A percentile compares a stretch with the other conserved stretches of the same genome.
phyloP scores from a whole-genome alignment of 768 basidiomycete genomes.

The Collybia nuda region DNA sequence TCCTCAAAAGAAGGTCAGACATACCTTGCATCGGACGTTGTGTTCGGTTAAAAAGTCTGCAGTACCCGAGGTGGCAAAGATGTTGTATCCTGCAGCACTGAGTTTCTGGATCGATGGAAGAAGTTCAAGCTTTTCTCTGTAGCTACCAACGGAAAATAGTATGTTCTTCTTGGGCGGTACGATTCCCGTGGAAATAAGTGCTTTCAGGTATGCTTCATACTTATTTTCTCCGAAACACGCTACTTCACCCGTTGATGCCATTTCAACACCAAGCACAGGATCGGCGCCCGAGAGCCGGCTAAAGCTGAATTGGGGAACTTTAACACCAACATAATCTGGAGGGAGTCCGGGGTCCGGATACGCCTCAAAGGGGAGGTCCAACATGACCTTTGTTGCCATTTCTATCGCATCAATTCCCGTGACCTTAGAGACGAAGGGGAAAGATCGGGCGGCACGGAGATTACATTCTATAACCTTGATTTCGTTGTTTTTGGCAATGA shows the following conservation, averaged over 20 bases:
- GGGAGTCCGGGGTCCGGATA: constrained; percentile 91
- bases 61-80: constrained; percentile 96
- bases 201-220: constrained; percentile 98
- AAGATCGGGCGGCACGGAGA: constrained; percentile 93
- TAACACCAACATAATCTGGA: constrained; percentile 94
- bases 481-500: constrained; percentile 99
- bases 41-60: constrained; percentile 98
- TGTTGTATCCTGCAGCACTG: constrained; percentile 89
- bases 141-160: constrained; percentile 93
- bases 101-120: constrained; percentile 94
- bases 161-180: constrained; percentile 96
- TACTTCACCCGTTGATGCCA: constrained; percentile 99
- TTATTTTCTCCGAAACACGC: constrained; percentile 98
- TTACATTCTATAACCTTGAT: constrained; percentile 99
- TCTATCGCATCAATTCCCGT: constrained; percentile 98
- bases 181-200: constrained; percentile 94
- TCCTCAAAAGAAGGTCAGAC: constrained; percentile 4
- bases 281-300: constrained; percentile 95
- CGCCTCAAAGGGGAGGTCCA: constrained; percentile 82
- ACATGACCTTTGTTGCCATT: constrained; percentile 99
- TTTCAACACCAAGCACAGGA: constrained; percentile 96
- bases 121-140: constrained; percentile 96
- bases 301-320: constrained; percentile 99
- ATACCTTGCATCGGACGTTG: constrained; percentile 91
- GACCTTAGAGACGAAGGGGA: constrained; percentile 99